A percentile compares a stretch with the other conserved stretches of the same genome.
These are phyloP conservation scores for Ceriops tagal DNA, from an alignment of 345 rosid genomes.

Conservation along the genomic window DNA sequence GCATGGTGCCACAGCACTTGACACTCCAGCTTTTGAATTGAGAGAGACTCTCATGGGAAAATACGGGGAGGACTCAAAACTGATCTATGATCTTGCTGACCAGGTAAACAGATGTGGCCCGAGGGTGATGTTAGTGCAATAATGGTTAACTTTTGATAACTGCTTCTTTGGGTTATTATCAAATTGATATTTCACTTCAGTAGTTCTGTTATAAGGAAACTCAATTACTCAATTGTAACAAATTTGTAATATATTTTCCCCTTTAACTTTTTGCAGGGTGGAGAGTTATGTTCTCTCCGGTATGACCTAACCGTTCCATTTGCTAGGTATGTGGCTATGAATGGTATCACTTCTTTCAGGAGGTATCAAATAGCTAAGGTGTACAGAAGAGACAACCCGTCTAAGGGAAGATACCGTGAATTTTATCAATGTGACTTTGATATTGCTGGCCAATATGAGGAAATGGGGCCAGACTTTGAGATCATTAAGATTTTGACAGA, in stretches of 20 bases:
- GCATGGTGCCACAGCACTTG: slow-evolving; percentile 88
- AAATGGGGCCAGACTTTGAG: slow-evolving; percentile 96
- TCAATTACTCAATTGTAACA: neutral
- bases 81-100: slow-evolving; percentile 91
- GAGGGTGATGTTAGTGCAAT: too few relatives aligned
- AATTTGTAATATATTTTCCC: neutral
- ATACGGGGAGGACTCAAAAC: slow-evolving; percentile 92
- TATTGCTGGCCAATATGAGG: slow-evolving; percentile 80
- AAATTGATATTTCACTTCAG: too few relatives aligned
- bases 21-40: slow-evolving; percentile 94
- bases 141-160: too few relatives aligned
- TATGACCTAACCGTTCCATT: slow-evolving; percentile 96
- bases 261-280: slow-evolving; percentile 54
- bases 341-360: slow-evolving; percentile 73
- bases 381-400: slow-evolving; percentile 90
- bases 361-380: slow-evolving; percentile 90
- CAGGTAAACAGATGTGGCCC: slow-evolving; percentile 45
- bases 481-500: slow-evolving; percentile 66
- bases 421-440: slow-evolving; percentile 97
- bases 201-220: too few relatives aligned
- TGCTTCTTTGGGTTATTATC: too few relatives aligned
- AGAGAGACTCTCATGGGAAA: slow-evolving; percentile 92
- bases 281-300: slow-evolving; percentile 89
- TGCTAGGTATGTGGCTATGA: slow-evolving; percentile 89
- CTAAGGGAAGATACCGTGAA: slow-evolving; percentile 94